Evolutionary conservation across 179 eudicot genomes (phyloP).

Genomic region (Beta lomatogona): DNA sequence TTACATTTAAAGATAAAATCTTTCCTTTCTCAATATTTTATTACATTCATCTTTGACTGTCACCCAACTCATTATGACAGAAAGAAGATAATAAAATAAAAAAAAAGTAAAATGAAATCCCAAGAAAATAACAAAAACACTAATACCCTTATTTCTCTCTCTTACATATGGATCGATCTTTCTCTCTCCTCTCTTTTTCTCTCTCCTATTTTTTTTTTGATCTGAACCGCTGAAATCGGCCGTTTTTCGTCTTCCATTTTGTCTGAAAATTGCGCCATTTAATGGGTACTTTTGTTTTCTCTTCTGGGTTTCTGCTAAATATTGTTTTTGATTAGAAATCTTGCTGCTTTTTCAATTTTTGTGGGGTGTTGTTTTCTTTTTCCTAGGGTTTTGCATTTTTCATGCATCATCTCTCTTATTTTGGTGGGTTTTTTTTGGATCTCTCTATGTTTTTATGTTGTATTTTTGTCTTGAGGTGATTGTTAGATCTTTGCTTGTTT

Average conservation of each 20-base stretch:
- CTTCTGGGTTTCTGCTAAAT: neutral
- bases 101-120: slow-evolving; percentile 4
- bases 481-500: neutral
- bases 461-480: neutral
- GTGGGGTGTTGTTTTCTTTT: neutral
- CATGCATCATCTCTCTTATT: neutral
- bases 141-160: slow-evolving; percentile 10
- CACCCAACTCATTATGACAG: slow-evolving; percentile 19
- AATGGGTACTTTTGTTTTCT: slow-evolving; percentile 19
- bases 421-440: neutral
- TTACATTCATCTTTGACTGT: slow-evolving; percentile 29
- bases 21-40: neutral
- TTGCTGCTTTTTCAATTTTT: neutral
- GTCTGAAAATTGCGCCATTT: neutral
- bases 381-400: slow-evolving; percentile 9
- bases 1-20: neutral
- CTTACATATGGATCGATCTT: slow-evolving; percentile 9
- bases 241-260: neutral
- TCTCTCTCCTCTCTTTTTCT: slow-evolving; percentile 15
- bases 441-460: neutral
- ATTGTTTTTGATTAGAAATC: neutral
- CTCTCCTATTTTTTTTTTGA: slow-evolving; percentile 21
- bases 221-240: neutral
- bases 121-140: slow-evolving; percentile 16
- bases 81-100: too few species aligned